Base-by-base conservation (phyloP, 176 grass and related monocot species). In the Zoysia pacifica region DNA sequence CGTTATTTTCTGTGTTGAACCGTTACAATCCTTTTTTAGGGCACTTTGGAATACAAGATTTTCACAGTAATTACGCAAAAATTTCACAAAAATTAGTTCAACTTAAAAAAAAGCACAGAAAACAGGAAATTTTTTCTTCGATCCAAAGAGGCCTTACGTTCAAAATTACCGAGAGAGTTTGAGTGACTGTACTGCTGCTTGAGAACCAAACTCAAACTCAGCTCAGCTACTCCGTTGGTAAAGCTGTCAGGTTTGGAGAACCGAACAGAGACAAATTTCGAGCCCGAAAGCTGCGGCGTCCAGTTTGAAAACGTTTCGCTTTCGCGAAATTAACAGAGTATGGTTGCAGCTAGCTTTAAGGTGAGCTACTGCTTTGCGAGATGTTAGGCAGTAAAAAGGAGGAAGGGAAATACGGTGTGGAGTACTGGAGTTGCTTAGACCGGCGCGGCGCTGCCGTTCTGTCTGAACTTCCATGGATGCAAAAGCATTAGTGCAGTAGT, bases 251-350 rank as follows among this genome's bases (percentile, higher is more conserved):
- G 56, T 65, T 56, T 87, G 66, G 48, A 43, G 48, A 65, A 63
- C 79, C 85, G 59, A 82, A 43, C 49, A 12, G 6, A 66, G 68
- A 78, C 74, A 66, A 44, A 58, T 16, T 73, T 83, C 35, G 37
- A 66, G 83, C 67, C 60, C 49, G 48, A 77, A 78, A 83, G 60
- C 50, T 52, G 52, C 41, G 65, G 78, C 36, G 18, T 0, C 47
- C 38, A 14, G 45, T 81, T 86, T 81, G 78, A 62, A 86, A 62
- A 15, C 11, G 5, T 19, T 11, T 53, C 19, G 36, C 75, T 48
- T 84, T 73, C 64, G 70, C 35, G 49, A 67, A 3, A 67, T 80
- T 36, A 60, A 52, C 51, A 15, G 9, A 36, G 44, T 67, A 52
- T 40, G 10, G 11, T 70, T 7, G 42, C 73, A 13, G 46, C 2